Base-by-base conservation (phyloP, 108 stramenopile genomes). In the Nitzschia sp. region DNA sequence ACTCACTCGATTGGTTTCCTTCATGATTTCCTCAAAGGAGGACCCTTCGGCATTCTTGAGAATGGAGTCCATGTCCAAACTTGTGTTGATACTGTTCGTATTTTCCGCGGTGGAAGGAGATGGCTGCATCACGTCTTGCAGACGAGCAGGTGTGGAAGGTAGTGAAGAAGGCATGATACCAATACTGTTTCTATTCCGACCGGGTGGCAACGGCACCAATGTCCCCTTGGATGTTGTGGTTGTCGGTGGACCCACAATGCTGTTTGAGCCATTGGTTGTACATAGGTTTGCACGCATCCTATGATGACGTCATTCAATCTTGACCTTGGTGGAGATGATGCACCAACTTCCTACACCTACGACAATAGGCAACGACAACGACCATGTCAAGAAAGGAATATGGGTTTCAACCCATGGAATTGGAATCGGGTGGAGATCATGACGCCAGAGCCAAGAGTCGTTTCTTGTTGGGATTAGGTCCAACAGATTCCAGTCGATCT, bases 1-100 rank as follows among this genome's bases (percentile, higher is more conserved):
- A 24, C 79, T 65, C 57, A 76, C 82, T 70, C 76, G 76, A 42
- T 84, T 83, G 7, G 84, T 72, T 69, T 91, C 83, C 50, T 80
- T 80, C 85, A 89, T 84, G 51, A 86, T 59, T 39, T 84, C 77
- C 54, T 91, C 86, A 60, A 91, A 91, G 19, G 53, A 52, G 8
- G 50, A 19, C 2, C 40, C 66, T 10, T 67, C 66, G 15, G 57
- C 22, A 17, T 34, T n/a, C 57, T n/a, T n/a, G 29, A 34, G 29
- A 5, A 34, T 3, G 3, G 51, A 7, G 25, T 22, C 51, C 25
- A 65, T 51, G 29, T 34, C 29, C 29, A 34, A 1, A 5, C 29
- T 48, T 40, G 10, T 46, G 43, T 62, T 42, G n/a, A 43, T 22
- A n/a, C 20, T 43, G 14, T 62, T 19, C 17, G 44, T 22, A n/a